Evolutionary conservation across 176 grass and related monocot species (phyloP).

Genomic region (Carex scoparia): DNA sequence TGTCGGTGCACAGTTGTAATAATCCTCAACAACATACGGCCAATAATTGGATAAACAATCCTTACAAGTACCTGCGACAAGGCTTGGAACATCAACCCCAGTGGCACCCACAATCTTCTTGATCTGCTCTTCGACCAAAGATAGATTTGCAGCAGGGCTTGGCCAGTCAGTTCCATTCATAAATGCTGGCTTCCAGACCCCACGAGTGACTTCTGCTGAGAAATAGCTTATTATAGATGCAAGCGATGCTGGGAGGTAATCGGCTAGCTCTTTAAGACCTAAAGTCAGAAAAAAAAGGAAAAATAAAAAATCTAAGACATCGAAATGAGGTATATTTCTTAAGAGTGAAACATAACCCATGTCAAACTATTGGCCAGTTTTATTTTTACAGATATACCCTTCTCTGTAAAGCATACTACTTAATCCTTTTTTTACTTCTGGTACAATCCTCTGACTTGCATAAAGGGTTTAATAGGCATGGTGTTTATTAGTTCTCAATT

Average conservation of each 20-base stretch:
- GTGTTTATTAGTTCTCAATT: background rate
- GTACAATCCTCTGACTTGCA: background rate
- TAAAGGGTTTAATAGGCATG: background rate
- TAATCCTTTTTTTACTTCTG: background rate
- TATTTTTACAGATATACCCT: background rate
- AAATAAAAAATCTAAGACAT: background rate
- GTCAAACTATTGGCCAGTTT: background rate
- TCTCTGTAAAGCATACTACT: background rate
- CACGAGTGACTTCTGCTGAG: slow-evolving; percentile 89
- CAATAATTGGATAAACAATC: background rate
- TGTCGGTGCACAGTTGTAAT: background rate
- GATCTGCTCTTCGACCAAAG: slow-evolving; percentile 85
- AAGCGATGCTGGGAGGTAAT: slow-evolving; percentile 81
- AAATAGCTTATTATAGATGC: slow-evolving; percentile 97
- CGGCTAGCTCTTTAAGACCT: slow-evolving; percentile 91
- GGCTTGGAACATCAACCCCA: slow-evolving; percentile 86
- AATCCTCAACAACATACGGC: background rate
- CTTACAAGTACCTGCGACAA: slow-evolving; percentile 66
- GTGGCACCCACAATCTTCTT: slow-evolving; percentile 93
- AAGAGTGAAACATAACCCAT: background rate
- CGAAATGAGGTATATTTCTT: background rate
- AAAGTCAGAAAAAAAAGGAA: slow-evolving; percentile 26
- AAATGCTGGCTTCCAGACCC: slow-evolving; percentile 93
- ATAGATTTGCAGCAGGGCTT: slow-evolving; percentile 80
- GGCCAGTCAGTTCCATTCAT: slow-evolving; percentile 99